Evolutionary conservation across 2,329 filamentous ascomycete genomes (phyloP).

Genomic region (Colletotrichum sp.): DNA sequence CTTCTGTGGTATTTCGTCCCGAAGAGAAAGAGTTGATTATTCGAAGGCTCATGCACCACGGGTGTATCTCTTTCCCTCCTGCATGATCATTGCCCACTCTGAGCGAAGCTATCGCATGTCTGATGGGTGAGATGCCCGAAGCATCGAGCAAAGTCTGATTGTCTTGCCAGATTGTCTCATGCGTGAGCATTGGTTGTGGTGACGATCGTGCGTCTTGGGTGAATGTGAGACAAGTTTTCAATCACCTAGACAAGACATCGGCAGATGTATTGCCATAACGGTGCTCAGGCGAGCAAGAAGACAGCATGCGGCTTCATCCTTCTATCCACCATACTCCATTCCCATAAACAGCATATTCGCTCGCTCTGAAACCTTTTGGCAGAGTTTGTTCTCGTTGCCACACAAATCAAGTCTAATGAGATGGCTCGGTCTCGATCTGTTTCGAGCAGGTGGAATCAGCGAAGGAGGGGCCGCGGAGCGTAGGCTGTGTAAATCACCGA

Average conservation of each 20-base stretch:
- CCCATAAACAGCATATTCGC: not conserved
- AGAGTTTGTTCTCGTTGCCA: not conserved
- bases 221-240: no score
- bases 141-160: not conserved
- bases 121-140: not conserved
- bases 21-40: no score
- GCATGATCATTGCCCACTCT: no score
- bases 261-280: not conserved
- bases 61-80: no score
- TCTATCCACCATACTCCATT: not conserved
- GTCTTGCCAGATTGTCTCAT: not conserved
- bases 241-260: not conserved
- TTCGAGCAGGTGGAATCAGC: not conserved
- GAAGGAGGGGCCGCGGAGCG: not conserved
- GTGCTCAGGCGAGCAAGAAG: not conserved
- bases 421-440: not conserved
- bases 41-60: no score
- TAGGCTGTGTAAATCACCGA: not conserved
- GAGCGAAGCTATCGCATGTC: not conserved
- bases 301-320: not conserved
- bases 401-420: not conserved
- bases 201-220: not conserved
- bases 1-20: no score
- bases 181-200: not conserved
- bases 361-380: not conserved